Evolutionary conservation across 2,329 filamentous ascomycete species (phyloP).

Genomic region (Macrophomina phaseolina): DNA sequence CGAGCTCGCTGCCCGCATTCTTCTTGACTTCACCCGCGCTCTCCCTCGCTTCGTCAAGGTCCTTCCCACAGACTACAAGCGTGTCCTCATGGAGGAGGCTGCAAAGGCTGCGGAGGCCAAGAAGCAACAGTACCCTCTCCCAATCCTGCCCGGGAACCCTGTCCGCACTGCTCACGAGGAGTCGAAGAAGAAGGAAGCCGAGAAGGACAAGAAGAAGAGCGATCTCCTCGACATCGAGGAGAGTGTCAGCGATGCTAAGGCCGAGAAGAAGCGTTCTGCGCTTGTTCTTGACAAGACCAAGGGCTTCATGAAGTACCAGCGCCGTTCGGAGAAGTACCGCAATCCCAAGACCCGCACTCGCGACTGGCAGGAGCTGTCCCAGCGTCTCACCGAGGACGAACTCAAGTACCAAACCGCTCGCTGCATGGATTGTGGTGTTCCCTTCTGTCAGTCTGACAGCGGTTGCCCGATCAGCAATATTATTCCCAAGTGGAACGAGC

Average conservation of each 20-base stretch:
- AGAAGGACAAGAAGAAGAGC: conserved; percentile 72
- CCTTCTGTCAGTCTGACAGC: conserved; percentile 95
- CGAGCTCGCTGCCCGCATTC: conserved; percentile 87
- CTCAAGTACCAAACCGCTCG: conserved; percentile 95
- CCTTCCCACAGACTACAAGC: conserved; percentile 94
- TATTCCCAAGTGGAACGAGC: conserved; percentile 94
- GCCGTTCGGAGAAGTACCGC: conserved; percentile 91
- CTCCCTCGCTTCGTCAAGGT: conserved; percentile 92
- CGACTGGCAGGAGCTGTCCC: conserved; percentile 91
- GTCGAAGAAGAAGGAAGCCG: conserved; percentile 60
- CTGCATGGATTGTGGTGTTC: conserved; percentile 99
- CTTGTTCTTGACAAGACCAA: conserved; percentile 96
- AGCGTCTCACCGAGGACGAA: conserved; percentile 88
- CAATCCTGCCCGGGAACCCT: conserved; percentile 72
- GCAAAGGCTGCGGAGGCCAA: conserved; percentile 84
- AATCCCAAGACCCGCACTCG: conserved; percentile 81
- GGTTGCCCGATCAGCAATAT: conserved; percentile 97
- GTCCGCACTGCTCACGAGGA: conserved; percentile 60
- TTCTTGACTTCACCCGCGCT: conserved; percentile 94
- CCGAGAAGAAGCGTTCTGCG: conserved; percentile 87
- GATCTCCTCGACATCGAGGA: conserved; percentile 84
- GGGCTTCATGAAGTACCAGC: conserved; percentile 97
- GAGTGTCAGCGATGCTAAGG: conserved; percentile 80
- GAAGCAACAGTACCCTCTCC: conserved; percentile 81
- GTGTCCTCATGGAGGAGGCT: conserved; percentile 83